Conservation (phyloP, 148 eudicot genomes). For the Silene uniflora region DNA sequence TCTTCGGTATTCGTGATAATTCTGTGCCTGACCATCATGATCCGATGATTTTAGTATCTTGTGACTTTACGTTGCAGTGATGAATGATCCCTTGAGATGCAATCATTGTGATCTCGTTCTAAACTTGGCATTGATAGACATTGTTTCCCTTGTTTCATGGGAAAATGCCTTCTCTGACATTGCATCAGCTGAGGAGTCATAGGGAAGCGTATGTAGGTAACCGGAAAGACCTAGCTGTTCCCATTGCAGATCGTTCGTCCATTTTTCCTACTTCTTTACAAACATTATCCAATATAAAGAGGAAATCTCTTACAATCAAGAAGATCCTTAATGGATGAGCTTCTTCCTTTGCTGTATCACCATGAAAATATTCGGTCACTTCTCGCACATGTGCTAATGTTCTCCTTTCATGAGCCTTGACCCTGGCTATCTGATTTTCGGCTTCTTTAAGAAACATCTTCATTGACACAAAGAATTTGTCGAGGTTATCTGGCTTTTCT, state of each 20-base stretch:
- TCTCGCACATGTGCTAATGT: conserved; percentile 44
- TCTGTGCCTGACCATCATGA: background rate
- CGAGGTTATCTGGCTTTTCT: conserved; percentile 53
- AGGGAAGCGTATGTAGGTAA: conserved; percentile 57
- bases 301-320: conserved; percentile 59
- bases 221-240: conserved; percentile 70
- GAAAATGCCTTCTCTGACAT: conserved; percentile 54
- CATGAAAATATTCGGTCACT: conserved; percentile 52
- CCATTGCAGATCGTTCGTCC: conserved; percentile 62
- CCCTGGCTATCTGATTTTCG: conserved; percentile 33
- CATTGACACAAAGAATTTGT: conserved; percentile 63
- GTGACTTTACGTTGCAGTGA: background rate
- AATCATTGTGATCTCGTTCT: conserved; percentile 2
- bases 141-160: conserved; percentile 29
- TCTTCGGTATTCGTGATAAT: background rate
- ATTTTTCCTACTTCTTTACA: conserved; percentile 70
- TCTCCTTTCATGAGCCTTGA: conserved; percentile 45
- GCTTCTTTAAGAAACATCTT: conserved; percentile 35
- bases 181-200: conserved; percentile 56
- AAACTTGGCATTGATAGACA: background rate
- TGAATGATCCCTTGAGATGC: conserved; percentile 2
- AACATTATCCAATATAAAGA: conserved; percentile 49
- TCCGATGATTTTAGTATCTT: background rate
- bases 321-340: conserved; percentile 64
- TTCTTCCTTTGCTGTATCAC: conserved; percentile 52